Evolutionary conservation across 2,329 filamentous ascomycete species (phyloP).

Genomic region (Stagonosporopsis chrysanthemi): DNA sequence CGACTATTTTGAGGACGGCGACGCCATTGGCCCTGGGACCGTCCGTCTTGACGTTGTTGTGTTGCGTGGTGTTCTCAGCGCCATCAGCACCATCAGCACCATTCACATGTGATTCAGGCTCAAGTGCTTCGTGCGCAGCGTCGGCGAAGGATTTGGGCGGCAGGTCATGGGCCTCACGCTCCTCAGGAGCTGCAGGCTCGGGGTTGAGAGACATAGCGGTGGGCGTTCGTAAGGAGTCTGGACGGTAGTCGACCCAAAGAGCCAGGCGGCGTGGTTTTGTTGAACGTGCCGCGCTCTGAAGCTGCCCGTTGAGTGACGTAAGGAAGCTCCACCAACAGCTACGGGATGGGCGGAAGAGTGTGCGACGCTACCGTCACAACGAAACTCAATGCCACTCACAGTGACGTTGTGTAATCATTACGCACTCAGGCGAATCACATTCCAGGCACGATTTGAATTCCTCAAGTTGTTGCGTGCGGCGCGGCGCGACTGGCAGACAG

Average conservation of each 20-base stretch:
- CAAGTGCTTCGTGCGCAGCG: slow-evolving; percentile 48
- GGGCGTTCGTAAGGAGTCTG: slow-evolving; percentile 13
- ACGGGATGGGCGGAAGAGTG: slow-evolving; percentile 19
- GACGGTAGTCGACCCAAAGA: slow-evolving; percentile 18
- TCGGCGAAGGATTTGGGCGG: slow-evolving; percentile 55
- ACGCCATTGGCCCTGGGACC: slow-evolving; percentile 22
- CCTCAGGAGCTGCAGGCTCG: slow-evolving; percentile 52
- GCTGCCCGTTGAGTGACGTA: slow-evolving; percentile 32
- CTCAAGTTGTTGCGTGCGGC: not conserved
- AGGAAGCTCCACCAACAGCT: not conserved
- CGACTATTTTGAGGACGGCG: slow-evolving; percentile 11
- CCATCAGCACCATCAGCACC: slow-evolving; percentile 25
- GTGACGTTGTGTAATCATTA: not conserved
- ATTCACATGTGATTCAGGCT: slow-evolving; percentile 36
- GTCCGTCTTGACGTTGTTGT: slow-evolving; percentile 21
- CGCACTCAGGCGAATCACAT: not conserved
- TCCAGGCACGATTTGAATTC: not conserved
- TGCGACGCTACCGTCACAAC: slow-evolving; percentile 10
- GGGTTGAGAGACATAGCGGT: slow-evolving; percentile 51
- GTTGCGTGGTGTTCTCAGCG: slow-evolving; percentile 17
- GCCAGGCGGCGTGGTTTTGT: slow-evolving; percentile 28
- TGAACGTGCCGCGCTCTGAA: slow-evolving; percentile 30
- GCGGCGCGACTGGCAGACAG: slow-evolving; percentile 2
- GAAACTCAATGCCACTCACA: not conserved
- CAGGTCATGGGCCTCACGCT: slow-evolving; percentile 49